phyloP scores from a whole-genome alignment of 2,329 filamentous ascomycete species.

The Dactylellina haptotyla region DNA sequence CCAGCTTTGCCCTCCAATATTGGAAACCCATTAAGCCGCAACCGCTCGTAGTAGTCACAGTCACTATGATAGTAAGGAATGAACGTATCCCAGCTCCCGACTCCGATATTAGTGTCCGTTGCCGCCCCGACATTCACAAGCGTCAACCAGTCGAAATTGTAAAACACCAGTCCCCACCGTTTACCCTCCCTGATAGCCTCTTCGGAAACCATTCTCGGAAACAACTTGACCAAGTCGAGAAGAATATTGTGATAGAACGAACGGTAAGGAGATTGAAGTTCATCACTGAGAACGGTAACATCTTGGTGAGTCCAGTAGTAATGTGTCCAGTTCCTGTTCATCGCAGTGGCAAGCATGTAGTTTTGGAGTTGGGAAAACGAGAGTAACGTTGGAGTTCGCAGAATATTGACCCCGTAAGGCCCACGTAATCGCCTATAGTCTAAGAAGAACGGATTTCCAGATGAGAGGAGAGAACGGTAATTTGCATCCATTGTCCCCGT shows the following conservation, averaged over 20 bases:
- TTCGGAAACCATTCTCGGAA: constrained; percentile 3
- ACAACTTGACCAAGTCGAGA: constrained; percentile 38
- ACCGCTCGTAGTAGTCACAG: constrained; percentile 64
- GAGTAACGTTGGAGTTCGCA: constrained; percentile 67
- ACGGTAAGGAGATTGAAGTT: constrained; percentile 59
- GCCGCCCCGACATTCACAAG: constrained; percentile 68
- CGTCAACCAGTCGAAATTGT: constrained; percentile 69
- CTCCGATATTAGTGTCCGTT: constrained; percentile 59
- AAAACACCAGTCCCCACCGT: constrained; percentile 67
- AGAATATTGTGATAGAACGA: constrained; percentile 59
- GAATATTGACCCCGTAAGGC: constrained; percentile 67
- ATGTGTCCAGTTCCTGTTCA: constrained; percentile 63
- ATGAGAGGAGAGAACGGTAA: constrained; percentile 63
- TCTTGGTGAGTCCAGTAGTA: constrained; percentile 72
- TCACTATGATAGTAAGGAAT: constrained; percentile 67
- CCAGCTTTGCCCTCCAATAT: constrained; percentile 61
- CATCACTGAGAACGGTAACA: constrained; percentile 64
- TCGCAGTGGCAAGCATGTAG: constrained; percentile 65
- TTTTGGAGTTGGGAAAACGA: constrained; percentile 70
- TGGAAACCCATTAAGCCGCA: constrained; percentile 60
- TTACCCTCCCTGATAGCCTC: constrained; percentile 52
- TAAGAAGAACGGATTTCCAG: constrained; percentile 70
- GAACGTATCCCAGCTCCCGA: constrained; percentile 69
- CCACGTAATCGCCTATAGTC: constrained; percentile 65
- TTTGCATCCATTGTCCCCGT: constrained; percentile 69